Percentiles rank a stretch among this genome's conserved stretches.
Conservation (phyloP, 2,329 filamentous ascomycete genomes). For the Colletotrichum spinosum region DNA sequence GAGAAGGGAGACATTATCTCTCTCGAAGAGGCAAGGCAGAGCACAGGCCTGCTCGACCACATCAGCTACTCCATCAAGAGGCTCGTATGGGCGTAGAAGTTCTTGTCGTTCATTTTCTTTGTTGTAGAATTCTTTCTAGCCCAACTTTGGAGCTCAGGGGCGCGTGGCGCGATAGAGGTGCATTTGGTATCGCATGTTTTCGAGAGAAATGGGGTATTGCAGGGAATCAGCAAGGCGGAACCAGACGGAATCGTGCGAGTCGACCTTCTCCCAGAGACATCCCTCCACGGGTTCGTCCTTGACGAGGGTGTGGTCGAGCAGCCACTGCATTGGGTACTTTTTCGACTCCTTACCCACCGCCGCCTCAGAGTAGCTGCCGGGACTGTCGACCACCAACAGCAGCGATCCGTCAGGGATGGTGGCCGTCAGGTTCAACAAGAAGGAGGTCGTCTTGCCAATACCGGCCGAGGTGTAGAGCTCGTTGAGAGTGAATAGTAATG, state of each 20-base stretch:
- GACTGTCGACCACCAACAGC: slow-evolving; percentile 90
- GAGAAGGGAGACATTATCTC: slow-evolving; percentile 81
- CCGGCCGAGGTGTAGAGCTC: slow-evolving; percentile 88
- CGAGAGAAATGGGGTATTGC: slow-evolving; percentile 84
- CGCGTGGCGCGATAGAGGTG: slow-evolving; percentile 74
- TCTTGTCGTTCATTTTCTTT: background rate
- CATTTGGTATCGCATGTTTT: slow-evolving; percentile 96
- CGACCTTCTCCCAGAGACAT: slow-evolving; percentile 77
- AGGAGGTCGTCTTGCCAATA: slow-evolving; percentile 77
- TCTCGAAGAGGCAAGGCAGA: slow-evolving; percentile 85
- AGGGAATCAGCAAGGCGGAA: slow-evolving; percentile 78
- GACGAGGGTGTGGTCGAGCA: slow-evolving; percentile 85
- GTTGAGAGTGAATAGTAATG: slow-evolving; percentile 93
- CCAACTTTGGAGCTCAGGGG: slow-evolving; percentile 10
- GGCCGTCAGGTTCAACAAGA: slow-evolving; percentile 77
- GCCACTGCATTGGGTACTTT: slow-evolving; percentile 93
- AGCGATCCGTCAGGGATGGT: slow-evolving; percentile 69
- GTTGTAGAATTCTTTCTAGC: slow-evolving; percentile 9
- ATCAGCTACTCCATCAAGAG: slow-evolving; percentile 92
- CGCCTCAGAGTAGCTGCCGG: slow-evolving; percentile 91
- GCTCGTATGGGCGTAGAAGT: slow-evolving; percentile 79
- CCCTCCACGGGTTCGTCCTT: slow-evolving; percentile 43
- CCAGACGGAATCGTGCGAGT: slow-evolving; percentile 84
- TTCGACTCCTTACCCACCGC: slow-evolving; percentile 71
- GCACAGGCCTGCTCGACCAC: slow-evolving; percentile 87